Base-by-base conservation (phyloP, 2,329 filamentous ascomycete species). In the Bipolaris victoriae region DNA sequence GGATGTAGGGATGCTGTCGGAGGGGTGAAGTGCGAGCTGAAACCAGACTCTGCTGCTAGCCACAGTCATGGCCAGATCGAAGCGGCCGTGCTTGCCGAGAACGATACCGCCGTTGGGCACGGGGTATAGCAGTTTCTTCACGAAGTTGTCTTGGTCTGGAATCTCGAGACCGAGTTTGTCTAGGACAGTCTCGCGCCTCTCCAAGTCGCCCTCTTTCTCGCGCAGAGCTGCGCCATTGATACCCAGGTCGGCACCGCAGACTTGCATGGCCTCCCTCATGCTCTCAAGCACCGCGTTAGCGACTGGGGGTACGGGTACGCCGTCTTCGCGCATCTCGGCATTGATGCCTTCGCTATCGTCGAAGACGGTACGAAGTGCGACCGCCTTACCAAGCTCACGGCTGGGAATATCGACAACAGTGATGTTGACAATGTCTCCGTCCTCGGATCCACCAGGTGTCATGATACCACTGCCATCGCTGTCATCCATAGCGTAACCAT, bases 241-340 rank as follows among this genome's bases (percentile, higher is more conserved):
- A 20, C 90, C 92, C 40, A 97, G 81, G 65, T 97, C 91, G 1
- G 89, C 87, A 48, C 88, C 91, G 37, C 88, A 90, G 47, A 91
- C 88, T 0, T 86, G 79, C 5, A 97, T 86, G 1, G 93, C 92
- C 55, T 88, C 88, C 69, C 90, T 87, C 90, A 97, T 96, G 73
- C 97, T 93, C 36, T 90, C 88, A 13, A 94, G 75, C 9, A 98
- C 89, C 0, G 94, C 96, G 56, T 88, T 89, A n/a, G 90, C 90
- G 1, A 87, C 87, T 0, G 88, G 68, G 1, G 84, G 79, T 2
- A 96, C 84, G n/a, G 90, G 85, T 0, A 99, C 85, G 9, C 95
- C 95, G 65, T 99, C 95, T 61, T 94, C 89, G 70, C 94, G 96
- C 93, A 99, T 98, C 80, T 99, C 95, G 0, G 90, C 85, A 67